These are phyloP conservation scores for Quercus bicolor DNA, from an alignment of 306 rosid species.

Conservation along the genomic window DNA sequence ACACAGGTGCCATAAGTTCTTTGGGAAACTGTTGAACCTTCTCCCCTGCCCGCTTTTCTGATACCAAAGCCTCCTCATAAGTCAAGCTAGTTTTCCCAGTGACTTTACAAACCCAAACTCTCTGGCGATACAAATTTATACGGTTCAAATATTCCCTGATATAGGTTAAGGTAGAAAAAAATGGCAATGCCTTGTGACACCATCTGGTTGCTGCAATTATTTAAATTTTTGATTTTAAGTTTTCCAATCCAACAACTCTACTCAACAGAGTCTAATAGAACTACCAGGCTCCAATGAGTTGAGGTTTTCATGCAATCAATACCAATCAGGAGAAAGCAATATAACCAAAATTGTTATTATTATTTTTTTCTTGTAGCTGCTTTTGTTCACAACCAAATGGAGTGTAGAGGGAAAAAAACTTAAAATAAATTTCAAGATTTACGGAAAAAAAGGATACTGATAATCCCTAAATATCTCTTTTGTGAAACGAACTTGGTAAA, in stretches of 20 bases:
- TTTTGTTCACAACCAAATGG: background rate
- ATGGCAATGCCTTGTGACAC: background rate
- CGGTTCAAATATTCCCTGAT: constrained; percentile 70
- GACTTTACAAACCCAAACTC: constrained; percentile 84
- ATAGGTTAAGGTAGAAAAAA: constrained; percentile 40
- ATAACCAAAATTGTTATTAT: background rate
- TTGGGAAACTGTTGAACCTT: constrained; percentile 85
- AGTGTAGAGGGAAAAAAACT: background rate
- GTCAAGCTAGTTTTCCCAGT: constrained; percentile 83
- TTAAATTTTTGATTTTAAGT: background rate
- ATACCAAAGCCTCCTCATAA: constrained; percentile 89
- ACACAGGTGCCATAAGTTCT: constrained; percentile 65
- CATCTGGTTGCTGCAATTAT: background rate
- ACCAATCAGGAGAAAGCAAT: background rate
- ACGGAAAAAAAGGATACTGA: constrained; percentile 58
- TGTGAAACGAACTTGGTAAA: constrained; percentile 80
- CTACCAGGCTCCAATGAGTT: background rate
- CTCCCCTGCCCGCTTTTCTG: constrained; percentile 76
- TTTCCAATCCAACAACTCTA: constrained; percentile 6
- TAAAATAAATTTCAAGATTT: background rate
- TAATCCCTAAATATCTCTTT: constrained; percentile 81
- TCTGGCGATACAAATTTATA: constrained; percentile 72
- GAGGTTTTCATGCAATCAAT: background rate
- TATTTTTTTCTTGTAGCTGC: background rate
- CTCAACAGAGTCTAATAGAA: background rate